Evolutionary conservation across 176 grass and related monocot species (phyloP).

Genomic region (Aegilops longissima): DNA sequence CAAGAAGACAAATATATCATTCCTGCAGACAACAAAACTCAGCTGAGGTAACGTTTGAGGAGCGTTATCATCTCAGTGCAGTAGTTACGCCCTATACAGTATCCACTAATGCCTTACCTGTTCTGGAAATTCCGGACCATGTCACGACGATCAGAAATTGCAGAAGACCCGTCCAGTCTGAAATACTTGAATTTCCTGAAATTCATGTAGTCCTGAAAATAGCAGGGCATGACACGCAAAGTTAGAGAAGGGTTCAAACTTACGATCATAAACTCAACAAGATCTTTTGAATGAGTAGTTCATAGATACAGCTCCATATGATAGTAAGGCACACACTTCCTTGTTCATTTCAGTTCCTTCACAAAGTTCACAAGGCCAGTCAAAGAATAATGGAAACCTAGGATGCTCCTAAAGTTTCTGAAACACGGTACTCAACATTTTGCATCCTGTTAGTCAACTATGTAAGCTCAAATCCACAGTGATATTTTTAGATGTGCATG

Average conservation of each 20-base stretch:
- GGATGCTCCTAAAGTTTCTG: not conserved
- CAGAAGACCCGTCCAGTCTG: slow-evolving; percentile 92
- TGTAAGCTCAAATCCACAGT: not conserved
- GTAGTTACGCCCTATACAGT: not conserved
- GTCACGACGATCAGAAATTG: slow-evolving; percentile 91
- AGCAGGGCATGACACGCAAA: slow-evolving; percentile 3
- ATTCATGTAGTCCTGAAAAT: slow-evolving; percentile 99
- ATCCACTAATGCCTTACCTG: slow-evolving; percentile 46
- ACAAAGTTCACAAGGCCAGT: not conserved
- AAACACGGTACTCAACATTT: not conserved
- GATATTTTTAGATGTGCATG: not conserved
- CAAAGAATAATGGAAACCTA: slow-evolving; percentile 16
- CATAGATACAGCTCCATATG: not conserved
- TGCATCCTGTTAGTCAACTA: not conserved
- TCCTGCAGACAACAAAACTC: slow-evolving; percentile 57
- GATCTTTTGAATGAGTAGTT: not conserved
- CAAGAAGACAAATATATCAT: slow-evolving; percentile 99
- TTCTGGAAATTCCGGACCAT: slow-evolving; percentile 98
- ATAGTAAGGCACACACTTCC: not conserved
- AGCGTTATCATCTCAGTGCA: slow-evolving; percentile 11
- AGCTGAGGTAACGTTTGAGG: slow-evolving; percentile 31
- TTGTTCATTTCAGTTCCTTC: not conserved
- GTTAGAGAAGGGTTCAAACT: not conserved
- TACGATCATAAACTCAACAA: not conserved
- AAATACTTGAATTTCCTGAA: slow-evolving; percentile 99